Evolutionary conservation across 352 stramenopile species (phyloP).

Genomic region (Pythium brachiatum): DNA sequence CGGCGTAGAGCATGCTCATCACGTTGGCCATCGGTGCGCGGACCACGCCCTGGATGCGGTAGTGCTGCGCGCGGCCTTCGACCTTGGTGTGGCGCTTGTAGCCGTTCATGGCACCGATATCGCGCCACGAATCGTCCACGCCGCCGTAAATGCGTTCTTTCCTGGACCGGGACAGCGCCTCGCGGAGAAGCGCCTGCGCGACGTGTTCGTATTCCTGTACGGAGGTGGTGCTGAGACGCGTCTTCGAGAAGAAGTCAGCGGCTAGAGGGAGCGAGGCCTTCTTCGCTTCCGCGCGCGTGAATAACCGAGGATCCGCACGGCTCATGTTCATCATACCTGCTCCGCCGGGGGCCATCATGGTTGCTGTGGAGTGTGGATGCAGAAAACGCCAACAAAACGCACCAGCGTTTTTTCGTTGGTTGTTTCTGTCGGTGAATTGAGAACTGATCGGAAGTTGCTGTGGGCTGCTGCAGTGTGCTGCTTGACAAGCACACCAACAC

Average conservation of each 20-base stretch:
- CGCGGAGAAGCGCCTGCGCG: slow-evolving; percentile 42
- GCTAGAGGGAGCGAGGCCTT: slow-evolving; percentile 44
- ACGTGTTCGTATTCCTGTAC: slow-evolving; percentile 40
- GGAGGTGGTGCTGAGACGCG: slow-evolving; percentile 34
- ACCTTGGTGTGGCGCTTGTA: slow-evolving; percentile 62
- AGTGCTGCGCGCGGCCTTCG: slow-evolving; percentile 41
- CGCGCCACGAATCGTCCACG: slow-evolving; percentile 52
- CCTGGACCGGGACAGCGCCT: slow-evolving; percentile 36
- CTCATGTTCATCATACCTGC: slow-evolving; percentile 15
- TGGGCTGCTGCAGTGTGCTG: background rate
- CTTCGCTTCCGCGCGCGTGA: slow-evolving; percentile 23
- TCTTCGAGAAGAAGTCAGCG: slow-evolving; percentile 41
- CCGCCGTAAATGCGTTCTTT: slow-evolving; percentile 42
- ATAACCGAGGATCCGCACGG: slow-evolving; percentile 32
- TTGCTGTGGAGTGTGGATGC: slow-evolving; percentile 1
- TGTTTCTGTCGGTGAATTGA: slow-evolving; percentile 5
- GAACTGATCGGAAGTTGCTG: no score
- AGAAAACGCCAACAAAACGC: background rate
- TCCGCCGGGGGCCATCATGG: slow-evolving; percentile 22
- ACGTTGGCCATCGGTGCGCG: slow-evolving; percentile 51
- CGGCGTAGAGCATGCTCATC: slow-evolving; percentile 61
- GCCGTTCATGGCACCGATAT: slow-evolving; percentile 43
- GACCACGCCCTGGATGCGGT: slow-evolving; percentile 56
- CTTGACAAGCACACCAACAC: no score
- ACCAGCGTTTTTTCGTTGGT: background rate